Conservation (phyloP, 2,329 filamentous ascomycete species). For the Phyllosticta ampelicida region DNA sequence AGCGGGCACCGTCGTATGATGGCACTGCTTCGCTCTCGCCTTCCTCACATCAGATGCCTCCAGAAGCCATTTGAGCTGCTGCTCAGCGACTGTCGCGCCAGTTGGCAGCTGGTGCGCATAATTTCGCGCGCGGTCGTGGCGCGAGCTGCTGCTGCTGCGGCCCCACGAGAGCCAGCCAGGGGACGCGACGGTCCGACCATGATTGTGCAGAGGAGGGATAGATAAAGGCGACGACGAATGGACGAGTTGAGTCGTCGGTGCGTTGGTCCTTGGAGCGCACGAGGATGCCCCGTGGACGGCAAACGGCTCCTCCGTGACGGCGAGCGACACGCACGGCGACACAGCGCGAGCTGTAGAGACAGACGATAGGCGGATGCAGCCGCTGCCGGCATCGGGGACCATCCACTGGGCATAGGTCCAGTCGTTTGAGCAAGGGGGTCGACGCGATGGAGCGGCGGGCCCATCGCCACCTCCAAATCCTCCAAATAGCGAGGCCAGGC, state of each 20-base stretch:
- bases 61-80: not conserved
- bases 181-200: not conserved
- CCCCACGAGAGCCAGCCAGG: not conserved
- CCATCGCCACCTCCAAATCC: not conserved
- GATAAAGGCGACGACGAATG: not conserved
- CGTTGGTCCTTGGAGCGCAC: too few species aligned
- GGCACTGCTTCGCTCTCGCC: not conserved
- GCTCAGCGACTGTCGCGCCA: not conserved
- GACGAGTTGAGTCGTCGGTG: too few species aligned
- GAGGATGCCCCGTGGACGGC: not conserved
- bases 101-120: not conserved
- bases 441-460: not conserved
- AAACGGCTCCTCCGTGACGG: constrained; percentile 3
- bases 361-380: constrained; percentile 2
- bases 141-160: not conserved
- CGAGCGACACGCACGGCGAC: constrained; percentile 7
- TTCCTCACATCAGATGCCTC: not conserved
- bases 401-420: constrained; percentile 1
- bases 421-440: not conserved
- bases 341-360: constrained; percentile 1
- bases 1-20: not conserved
- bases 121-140: too few species aligned
- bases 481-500: constrained; percentile 8
- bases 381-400: not conserved
- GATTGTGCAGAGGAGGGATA: not conserved